Percentiles rank a stretch among this genome's conserved stretches.
These are phyloP conservation scores for Viola odorata DNA, from an alignment of 345 rosid genomes.

Conservation along the genomic window DNA sequence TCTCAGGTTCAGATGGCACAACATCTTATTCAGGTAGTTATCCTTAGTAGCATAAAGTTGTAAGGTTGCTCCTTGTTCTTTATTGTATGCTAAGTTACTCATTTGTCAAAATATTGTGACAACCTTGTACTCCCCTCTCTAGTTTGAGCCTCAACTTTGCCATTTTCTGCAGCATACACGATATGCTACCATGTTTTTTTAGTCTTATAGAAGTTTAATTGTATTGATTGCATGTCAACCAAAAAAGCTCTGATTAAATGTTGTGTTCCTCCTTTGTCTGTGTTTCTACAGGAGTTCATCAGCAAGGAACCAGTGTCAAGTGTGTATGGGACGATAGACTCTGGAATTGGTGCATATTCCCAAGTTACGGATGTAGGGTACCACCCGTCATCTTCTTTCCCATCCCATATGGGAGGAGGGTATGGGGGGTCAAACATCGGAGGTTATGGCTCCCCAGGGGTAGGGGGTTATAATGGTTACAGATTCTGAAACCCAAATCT, in stretches of 20 bases:
- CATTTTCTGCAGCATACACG: too few relatives aligned
- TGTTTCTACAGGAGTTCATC: constrained; percentile 22
- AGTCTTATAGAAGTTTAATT: neutral
- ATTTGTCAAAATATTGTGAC: too few relatives aligned
- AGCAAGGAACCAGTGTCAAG: constrained; percentile 26
- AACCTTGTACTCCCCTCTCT: too few relatives aligned
- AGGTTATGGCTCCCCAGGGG: constrained; percentile 22
- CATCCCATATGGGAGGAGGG: constrained; percentile 12
- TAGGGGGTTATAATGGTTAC: constrained; percentile 21
- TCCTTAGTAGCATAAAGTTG: neutral
- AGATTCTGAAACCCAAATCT: constrained; percentile 12
- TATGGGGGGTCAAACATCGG: constrained; percentile 21
- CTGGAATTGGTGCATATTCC: constrained; percentile 22
- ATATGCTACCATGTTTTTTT: neutral
- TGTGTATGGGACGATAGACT: constrained; percentile 21
- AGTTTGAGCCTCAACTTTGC: too few relatives aligned
- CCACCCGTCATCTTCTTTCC: constrained; percentile 12
- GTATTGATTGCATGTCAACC: neutral
- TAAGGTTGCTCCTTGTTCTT: too few relatives aligned
- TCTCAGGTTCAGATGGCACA: constrained; percentile 35
- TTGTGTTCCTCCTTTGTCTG: neutral
- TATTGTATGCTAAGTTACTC: too few relatives aligned
- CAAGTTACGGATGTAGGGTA: constrained; percentile 23
- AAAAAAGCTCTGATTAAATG: neutral
- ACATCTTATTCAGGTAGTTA: constrained; percentile 30